Evolutionary conservation across 805 yeast species (phyloP), one percentile per base, ranked within the genome.

Genomic region (Kregervanrija delftensis): DNA sequence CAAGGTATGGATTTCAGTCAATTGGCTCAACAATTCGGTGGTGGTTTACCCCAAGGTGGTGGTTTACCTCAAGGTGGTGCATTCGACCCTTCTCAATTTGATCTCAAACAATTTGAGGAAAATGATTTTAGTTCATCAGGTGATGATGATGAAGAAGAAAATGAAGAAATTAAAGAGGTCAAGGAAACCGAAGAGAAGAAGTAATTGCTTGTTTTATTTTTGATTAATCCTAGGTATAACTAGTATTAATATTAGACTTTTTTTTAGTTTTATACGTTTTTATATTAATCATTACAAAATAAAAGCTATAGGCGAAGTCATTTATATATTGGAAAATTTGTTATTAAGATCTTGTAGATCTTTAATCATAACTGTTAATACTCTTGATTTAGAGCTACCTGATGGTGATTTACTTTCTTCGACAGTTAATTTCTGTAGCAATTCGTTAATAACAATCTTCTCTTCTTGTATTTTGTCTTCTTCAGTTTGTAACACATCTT

Each of bases 401-500:
- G 28, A 22, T 6, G 28, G 8, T 22, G 28, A 22, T 6, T 22
- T 22, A 22, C 28, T 22, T 22, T 22, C 28, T 22, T 22, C 28
- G 8, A 22, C 28, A 6, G 28, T 22, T 22, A 22, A 22, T 22
- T 22, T 22, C 8, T 22, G 28, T 22, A 22, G 28, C 28, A 22
- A 42, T 10, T 47, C 46, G 12, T 39, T 33, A 8, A 56, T 38
- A 5, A 57, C 40, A 28, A 39, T 33, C 31, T 45, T 49, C 36
- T 60, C 59, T 16, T 40, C 45, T 1, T 34, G 42, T 3, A 55
- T 37, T 11, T 37, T 41, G 5, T 45, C 51, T 8, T 28, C 28
- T 16, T 39, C 43, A 1, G 43, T 77, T 31, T 67, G 65, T 42
- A 69, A 66, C 16, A 79, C 69, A 54, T 83, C 90, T 42, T 75